A percentile compares a stretch with the other conserved stretches of the same genome.
Conservation (phyloP, 2,329 filamentous ascomycete species). For the Aspergillus tanneri region DNA sequence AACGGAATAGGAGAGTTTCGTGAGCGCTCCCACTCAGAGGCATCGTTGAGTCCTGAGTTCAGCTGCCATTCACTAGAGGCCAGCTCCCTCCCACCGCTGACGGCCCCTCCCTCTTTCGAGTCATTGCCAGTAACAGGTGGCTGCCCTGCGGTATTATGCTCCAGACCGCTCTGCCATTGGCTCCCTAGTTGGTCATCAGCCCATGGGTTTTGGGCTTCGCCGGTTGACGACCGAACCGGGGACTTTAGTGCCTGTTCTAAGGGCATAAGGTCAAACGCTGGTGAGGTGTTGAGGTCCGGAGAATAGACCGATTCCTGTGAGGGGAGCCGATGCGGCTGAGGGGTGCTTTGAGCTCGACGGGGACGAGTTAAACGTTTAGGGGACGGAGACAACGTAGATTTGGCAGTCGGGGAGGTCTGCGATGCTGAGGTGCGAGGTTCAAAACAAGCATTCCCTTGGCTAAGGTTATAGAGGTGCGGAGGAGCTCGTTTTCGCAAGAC, state of each 20-base stretch:
- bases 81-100: constrained; percentile 16
- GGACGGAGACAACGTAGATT: constrained; percentile 28
- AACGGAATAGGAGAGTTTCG: constrained; percentile 28
- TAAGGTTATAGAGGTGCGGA: constrained; percentile 35
- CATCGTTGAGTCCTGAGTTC: constrained; percentile 11
- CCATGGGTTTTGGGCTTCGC: constrained; percentile 33
- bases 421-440: constrained; percentile 37
- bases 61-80: constrained; percentile 24
- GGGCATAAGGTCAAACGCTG: constrained; percentile 40
- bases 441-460: constrained; percentile 30
- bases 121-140: constrained; percentile 7
- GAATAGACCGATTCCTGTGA: constrained; percentile 37
- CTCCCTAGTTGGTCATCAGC: constrained; percentile 30
- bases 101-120: not conserved
- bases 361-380: constrained; percentile 30
- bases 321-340: constrained; percentile 25
- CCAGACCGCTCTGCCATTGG: constrained; percentile 14
- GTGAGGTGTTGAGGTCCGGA: constrained; percentile 39
- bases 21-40: constrained; percentile 23
- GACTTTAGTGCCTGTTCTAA: constrained; percentile 39
- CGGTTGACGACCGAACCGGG: constrained; percentile 31
- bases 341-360: constrained; percentile 29
- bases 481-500: constrained; percentile 42
- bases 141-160: constrained; percentile 9
- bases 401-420: constrained; percentile 34